Evolutionary conservation across 768 basidiomycete genomes (phyloP), one percentile per base, ranked within the genome.

Genomic region (Zangia roseola): DNA sequence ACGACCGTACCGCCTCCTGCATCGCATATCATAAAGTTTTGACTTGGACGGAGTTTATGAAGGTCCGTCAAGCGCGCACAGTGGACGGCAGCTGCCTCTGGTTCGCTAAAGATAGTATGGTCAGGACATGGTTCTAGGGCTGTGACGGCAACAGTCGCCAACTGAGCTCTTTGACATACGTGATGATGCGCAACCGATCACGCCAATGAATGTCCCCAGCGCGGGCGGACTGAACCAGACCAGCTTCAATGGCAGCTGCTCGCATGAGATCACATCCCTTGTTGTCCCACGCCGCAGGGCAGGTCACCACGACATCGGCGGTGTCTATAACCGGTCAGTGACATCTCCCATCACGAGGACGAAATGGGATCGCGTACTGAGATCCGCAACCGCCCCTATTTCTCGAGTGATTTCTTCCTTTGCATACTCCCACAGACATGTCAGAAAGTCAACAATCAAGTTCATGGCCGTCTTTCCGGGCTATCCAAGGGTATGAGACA

Each of bases 1-100:
- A 74, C 78, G 40, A 88, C 84, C 10, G 86, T 89, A 61, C 88
- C 89, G 62, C 90, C 89, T 61, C 88, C 91, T 17, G 90, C 91
- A 67, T 94, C 92, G 61, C 88, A 91, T n/a, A 94, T 88, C 66
- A 94, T 84, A 63, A 94, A 94, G 54, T 83, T 90, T 61, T 94
- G 90, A 19, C 84, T 86, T 0, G 88, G 79, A 43, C 80, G 83
- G 45, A 94, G 71, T 55, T 84, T 83, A 67, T 92, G 88, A 3
- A 94, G 72, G 50, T 87, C 82, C 25, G 88, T 88, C 43, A 94
- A 73, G 50, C 86, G 82, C 3, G 87, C 89, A 51, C 90, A 92
- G 52, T 94, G 91, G 9, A 93, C 87, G 8, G 92, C 92, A n/a
- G 91, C 91, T 2, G 92, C 91, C 67, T 93, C 91, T 24, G 82